Evolutionary conservation across 768 basidiomycete genomes (phyloP).

Genomic region (Mrakia gelida): DNA sequence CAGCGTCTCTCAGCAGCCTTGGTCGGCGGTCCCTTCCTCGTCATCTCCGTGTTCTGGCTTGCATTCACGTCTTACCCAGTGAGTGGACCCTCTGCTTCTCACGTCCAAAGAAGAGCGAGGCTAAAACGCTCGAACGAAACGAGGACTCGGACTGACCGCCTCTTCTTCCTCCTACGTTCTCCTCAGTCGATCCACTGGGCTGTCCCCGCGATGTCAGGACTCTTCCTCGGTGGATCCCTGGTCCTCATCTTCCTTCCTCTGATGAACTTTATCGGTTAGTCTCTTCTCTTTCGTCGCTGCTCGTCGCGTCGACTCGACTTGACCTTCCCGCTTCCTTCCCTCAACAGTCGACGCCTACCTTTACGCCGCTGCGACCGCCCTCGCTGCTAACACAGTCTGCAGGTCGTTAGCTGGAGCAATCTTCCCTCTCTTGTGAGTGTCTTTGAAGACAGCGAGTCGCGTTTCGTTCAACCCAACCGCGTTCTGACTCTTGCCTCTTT

Average conservation of each 20-base stretch:
- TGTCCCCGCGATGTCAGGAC: conserved; percentile 40
- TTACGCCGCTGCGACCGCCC: conserved; percentile 46
- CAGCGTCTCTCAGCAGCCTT: conserved; percentile 11
- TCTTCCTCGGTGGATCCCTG: conserved; percentile 39
- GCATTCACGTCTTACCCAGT: conserved; percentile 8
- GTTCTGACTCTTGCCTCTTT: background rate
- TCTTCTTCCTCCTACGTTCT: too few relatives aligned
- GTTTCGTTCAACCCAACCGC: background rate
- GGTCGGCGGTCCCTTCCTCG: conserved; percentile 3
- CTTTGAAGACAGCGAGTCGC: background rate
- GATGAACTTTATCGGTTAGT: conserved; percentile 44
- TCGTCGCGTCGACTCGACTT: conserved; percentile 12
- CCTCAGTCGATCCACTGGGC: conserved; percentile 41
- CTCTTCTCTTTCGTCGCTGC: background rate
- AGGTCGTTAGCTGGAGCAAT: conserved; percentile 34
- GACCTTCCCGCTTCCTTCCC: conserved; percentile 28
- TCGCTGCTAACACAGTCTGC: conserved; percentile 44
- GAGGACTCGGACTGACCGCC: too few relatives aligned
- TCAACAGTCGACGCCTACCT: conserved; percentile 47
- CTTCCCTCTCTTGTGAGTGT: background rate
- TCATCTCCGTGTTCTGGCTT: conserved; percentile 21
- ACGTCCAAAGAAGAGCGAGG: background rate
- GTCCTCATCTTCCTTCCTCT: conserved; percentile 41
- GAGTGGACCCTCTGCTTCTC: background rate
- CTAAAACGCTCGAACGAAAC: background rate